A percentile compares a stretch with the other conserved stretches of the same genome.
Conservation (phyloP, 75 land plant genomes). For the Larix kaempferi region DNA sequence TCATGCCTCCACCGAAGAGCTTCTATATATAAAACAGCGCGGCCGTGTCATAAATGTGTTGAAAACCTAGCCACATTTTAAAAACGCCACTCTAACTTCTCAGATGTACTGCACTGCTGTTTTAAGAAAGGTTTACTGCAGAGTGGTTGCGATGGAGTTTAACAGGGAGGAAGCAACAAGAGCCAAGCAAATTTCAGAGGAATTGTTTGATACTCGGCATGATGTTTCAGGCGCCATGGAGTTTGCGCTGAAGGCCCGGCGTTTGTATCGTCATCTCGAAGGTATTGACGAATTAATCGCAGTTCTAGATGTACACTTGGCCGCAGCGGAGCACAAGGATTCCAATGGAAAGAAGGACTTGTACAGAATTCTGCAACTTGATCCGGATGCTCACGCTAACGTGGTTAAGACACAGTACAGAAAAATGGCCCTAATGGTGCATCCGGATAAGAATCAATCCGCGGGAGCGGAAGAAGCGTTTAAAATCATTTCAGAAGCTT, state of each 20-base stretch:
- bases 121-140: too few relatives aligned
- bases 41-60: too few relatives aligned
- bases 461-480: slow-evolving; percentile 54
- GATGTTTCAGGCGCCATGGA: slow-evolving; percentile 23
- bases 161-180: slow-evolving; percentile 15
- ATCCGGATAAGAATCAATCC: slow-evolving; percentile 41
- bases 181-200: slow-evolving; percentile 20
- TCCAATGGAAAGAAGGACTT: slow-evolving; percentile 18
- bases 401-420: slow-evolving; percentile 48
- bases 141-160: slow-evolving; percentile 6
- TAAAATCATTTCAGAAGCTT: slow-evolving; percentile 52
- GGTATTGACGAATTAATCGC: slow-evolving; percentile 28
- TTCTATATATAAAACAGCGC: too few relatives aligned
- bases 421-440: slow-evolving; percentile 43
- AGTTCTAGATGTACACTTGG: slow-evolving; percentile 29
- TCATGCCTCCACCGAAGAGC: too few relatives aligned
- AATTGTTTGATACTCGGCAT: slow-evolving; percentile 4
- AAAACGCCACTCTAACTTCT: too few relatives aligned
- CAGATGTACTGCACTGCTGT: too few relatives aligned
- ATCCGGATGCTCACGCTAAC: slow-evolving; percentile 19
- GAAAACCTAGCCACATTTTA: too few relatives aligned
- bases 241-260: slow-evolving; percentile 16
- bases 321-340: slow-evolving; percentile 4
- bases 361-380: slow-evolving; percentile 33
- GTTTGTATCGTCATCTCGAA: slow-evolving; percentile 18